Percentiles rank a stretch among this genome's conserved stretches.
Evolutionary conservation across 129 eudicot species (phyloP).

Genomic region (Saussurea involucrata): DNA sequence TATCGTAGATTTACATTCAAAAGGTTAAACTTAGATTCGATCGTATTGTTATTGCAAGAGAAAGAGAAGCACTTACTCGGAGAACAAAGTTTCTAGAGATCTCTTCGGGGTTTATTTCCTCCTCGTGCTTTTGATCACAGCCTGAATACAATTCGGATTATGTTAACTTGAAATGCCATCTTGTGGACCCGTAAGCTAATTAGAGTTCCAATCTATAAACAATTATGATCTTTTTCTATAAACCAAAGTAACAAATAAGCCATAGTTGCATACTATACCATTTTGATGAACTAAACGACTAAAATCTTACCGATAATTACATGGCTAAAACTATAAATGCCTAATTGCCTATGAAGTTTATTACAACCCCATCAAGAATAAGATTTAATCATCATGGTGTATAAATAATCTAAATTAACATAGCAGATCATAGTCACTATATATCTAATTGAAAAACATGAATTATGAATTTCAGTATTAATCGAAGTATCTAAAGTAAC

Average conservation of each 20-base stretch:
- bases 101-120: no score
- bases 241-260: background rate
- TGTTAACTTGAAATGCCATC: slow-evolving; percentile 5
- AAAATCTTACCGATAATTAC: no score
- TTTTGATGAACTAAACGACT: no score
- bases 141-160: no score
- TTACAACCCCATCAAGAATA: background rate
- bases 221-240: background rate
- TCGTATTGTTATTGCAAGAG: background rate
- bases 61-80: slow-evolving; percentile 48
- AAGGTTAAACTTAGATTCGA: no score
- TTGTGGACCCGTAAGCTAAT: background rate
- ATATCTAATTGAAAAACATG: background rate
- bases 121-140: no score
- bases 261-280: no score
- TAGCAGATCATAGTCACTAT: background rate
- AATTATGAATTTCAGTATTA: slow-evolving; percentile 2
- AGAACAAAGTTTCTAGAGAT: slow-evolving; percentile 82
- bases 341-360: no score
- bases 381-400: background rate
- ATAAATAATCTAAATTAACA: no score
- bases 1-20: slow-evolving; percentile 22
- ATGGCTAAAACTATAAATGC: no score
- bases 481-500: background rate
- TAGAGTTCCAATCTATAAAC: background rate